Conservation (phyloP, 352 stramenopile species). For the Globisporangium heterothallicum region DNA sequence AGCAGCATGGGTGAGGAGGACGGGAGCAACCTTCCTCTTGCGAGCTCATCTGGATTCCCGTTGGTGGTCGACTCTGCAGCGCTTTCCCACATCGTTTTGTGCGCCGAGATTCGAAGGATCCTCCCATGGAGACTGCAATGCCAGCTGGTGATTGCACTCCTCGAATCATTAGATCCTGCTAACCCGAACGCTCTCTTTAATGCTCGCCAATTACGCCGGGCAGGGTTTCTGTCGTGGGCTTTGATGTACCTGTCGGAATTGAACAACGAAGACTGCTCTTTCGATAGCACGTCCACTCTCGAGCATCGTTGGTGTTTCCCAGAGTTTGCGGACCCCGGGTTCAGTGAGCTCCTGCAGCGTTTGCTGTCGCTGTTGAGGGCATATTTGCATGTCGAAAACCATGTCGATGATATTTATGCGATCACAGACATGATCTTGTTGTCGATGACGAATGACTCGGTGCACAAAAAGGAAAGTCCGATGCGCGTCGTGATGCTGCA, state of each 20-base stretch:
- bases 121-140: conserved; percentile 41
- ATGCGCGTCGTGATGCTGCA: conserved; percentile 43
- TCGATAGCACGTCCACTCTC: conserved; percentile 22
- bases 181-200: conserved; percentile 83
- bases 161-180: conserved; percentile 29
- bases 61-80: conserved; percentile 49
- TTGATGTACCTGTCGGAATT: conserved; percentile 51
- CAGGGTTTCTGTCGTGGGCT: conserved; percentile 48
- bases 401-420: conserved; percentile 40
- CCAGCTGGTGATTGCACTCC: conserved; percentile 42
- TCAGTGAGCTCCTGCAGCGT: conserved; percentile 46
- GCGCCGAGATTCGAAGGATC: conserved; percentile 29
- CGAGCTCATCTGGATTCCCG: conserved; percentile 10
- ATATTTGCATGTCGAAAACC: conserved; percentile 54
- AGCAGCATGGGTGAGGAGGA: background rate
- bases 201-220: conserved; percentile 53
- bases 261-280: conserved; percentile 28
- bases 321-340: conserved; percentile 25
- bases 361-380: conserved; percentile 32
- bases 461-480: conserved; percentile 22
- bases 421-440: conserved; percentile 46
- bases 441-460: conserved; percentile 29
- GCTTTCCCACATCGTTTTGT: conserved; percentile 53
- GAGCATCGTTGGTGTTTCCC: conserved; percentile 54
- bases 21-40: background rate